Conservation (phyloP, 2,329 filamentous ascomycete genomes). For the Pseudocercospora ulei region DNA sequence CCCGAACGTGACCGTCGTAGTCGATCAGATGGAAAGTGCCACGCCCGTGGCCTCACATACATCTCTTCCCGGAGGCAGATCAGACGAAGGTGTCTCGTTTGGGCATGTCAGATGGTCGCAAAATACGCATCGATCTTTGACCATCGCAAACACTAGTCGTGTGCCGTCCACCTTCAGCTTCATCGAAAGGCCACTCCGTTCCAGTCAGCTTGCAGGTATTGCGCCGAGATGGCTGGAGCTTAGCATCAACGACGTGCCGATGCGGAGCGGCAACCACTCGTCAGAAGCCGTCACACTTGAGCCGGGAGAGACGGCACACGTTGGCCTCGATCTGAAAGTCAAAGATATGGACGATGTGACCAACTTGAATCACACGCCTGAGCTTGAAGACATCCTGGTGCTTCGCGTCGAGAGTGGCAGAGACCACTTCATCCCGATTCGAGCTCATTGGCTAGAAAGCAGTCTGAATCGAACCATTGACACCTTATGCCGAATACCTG, state of each 20-base stretch:
- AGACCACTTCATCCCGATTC: conserved; percentile 82
- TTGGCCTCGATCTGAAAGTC: conserved; percentile 59
- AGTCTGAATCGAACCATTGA: conserved; percentile 79
- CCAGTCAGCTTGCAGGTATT: conserved; percentile 37
- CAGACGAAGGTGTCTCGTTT: conserved; percentile 61
- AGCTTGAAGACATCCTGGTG: conserved; percentile 77
- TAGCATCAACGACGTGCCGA: conserved; percentile 24
- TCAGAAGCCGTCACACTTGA: conserved; percentile 56
- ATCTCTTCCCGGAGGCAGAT: conserved; percentile 28
- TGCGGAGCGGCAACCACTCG: conserved; percentile 19
- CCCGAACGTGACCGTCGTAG: conserved; percentile 59
- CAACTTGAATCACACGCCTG: conserved; percentile 55
- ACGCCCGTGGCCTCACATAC: conserved; percentile 24
- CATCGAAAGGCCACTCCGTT: conserved; percentile 55
- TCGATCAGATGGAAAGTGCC: conserved; percentile 49
- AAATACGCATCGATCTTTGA: conserved; percentile 57
- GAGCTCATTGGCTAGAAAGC: conserved; percentile 67
- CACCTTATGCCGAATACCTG: conserved; percentile 74
- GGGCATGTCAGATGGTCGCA: conserved; percentile 62
- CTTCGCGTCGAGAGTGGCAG: conserved; percentile 72
- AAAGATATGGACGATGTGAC: conserved; percentile 54
- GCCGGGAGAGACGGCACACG: conserved; percentile 71
- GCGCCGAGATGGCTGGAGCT: conserved; percentile 61
- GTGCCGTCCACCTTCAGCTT: conserved; percentile 72
- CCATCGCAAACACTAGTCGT: conserved; percentile 83